These are phyloP conservation scores for Earliella scabrosa DNA, from an alignment of 1,284 basidiomycete species.

Conservation along the genomic window DNA sequence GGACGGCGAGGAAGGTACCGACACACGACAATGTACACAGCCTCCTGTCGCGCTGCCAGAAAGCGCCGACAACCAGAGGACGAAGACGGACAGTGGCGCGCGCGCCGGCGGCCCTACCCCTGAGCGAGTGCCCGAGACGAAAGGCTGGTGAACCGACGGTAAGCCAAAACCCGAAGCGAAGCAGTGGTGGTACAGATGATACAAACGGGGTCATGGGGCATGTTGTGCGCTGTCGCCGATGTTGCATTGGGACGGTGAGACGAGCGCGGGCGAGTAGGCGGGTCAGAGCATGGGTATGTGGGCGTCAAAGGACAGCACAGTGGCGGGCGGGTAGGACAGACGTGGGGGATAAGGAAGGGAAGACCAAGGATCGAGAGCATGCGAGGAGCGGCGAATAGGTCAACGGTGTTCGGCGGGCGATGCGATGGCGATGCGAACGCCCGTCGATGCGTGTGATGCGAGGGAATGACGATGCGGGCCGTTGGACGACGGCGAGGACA, in stretches of 20 bases:
- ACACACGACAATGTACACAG: constrained; percentile 26
- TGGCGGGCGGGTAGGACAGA: constrained; percentile 13
- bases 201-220: constrained; percentile 21
- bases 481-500: constrained; percentile 15
- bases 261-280: constrained; percentile 12
- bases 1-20: constrained; percentile 19
- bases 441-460: constrained; percentile 3
- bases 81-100: neutral
- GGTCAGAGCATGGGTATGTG: constrained; percentile 23
- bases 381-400: constrained; percentile 21
- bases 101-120: constrained; percentile 4
- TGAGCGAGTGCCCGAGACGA: constrained; percentile 5
- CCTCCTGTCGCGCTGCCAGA: neutral
- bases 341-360: constrained; percentile 5
- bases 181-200: constrained; percentile 20
- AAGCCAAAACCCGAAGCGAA: constrained; percentile 13
- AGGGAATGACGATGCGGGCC: constrained; percentile 8
- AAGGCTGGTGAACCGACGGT: constrained; percentile 4
- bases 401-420: neutral
- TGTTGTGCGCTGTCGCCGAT: constrained; percentile 14
- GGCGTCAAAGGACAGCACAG: constrained; percentile 13
- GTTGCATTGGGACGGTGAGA: constrained; percentile 1
- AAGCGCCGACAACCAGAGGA: neutral
- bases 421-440: constrained; percentile 1
- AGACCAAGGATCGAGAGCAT: constrained; percentile 17